Conservation (phyloP, 2,329 filamentous ascomycete species). For the Alternaria arbusti region DNA sequence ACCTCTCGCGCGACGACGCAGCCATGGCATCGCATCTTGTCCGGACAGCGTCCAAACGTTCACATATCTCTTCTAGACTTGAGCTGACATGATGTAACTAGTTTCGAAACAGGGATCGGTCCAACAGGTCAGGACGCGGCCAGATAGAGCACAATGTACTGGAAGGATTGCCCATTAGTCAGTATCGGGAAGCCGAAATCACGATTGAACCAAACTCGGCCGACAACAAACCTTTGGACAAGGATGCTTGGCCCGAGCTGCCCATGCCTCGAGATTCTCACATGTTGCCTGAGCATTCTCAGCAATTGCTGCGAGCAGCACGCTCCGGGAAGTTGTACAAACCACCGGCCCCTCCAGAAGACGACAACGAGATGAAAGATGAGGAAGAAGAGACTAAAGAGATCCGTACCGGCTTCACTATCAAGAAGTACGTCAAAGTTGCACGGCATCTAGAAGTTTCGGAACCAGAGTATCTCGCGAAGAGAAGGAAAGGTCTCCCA, state of each 20-base stretch:
- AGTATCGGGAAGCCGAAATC: slow-evolving; percentile 78
- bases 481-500: slow-evolving; percentile 65
- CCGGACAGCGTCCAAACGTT: not conserved
- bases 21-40: not conserved
- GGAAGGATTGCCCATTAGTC: slow-evolving; percentile 82
- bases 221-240: slow-evolving; percentile 65
- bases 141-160: slow-evolving; percentile 71
- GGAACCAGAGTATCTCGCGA: slow-evolving; percentile 68
- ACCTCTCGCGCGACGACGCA: not conserved
- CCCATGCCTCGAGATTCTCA: slow-evolving; percentile 88
- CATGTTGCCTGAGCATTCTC: slow-evolving; percentile 77
- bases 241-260: slow-evolving; percentile 77
- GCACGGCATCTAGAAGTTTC: slow-evolving; percentile 64
- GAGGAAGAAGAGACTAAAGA: slow-evolving; percentile 53
- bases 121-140: slow-evolving; percentile 63
- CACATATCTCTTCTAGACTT: not conserved
- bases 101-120: slow-evolving; percentile 64
- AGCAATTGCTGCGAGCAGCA: slow-evolving; percentile 81
- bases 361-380: slow-evolving; percentile 60
- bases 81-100: slow-evolving; percentile 42
- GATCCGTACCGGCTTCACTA: slow-evolving; percentile 59
- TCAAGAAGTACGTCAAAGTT: slow-evolving; percentile 64
- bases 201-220: slow-evolving; percentile 70
- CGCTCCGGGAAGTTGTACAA: slow-evolving; percentile 80
- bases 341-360: slow-evolving; percentile 69